phyloP scores from a whole-genome alignment of 2,329 filamentous ascomycete species.

The Botryotinia globosa region DNA sequence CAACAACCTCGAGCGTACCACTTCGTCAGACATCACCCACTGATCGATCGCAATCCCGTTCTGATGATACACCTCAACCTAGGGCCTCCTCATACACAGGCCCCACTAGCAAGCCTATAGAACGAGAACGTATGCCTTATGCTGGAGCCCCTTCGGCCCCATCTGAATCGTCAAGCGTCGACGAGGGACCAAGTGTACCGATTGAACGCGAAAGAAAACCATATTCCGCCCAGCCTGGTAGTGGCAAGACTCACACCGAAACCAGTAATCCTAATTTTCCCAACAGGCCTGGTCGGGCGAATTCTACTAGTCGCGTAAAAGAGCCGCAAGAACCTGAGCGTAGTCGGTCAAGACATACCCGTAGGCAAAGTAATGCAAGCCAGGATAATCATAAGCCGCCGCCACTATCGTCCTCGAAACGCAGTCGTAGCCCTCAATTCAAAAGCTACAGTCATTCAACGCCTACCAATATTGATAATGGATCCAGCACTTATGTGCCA shows the following conservation, averaged over 20 bases:
- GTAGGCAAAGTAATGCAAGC: slow-evolving; percentile 29
- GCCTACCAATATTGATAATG: slow-evolving; percentile 29
- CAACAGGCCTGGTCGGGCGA: slow-evolving; percentile 26
- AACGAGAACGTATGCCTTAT: slow-evolving; percentile 42
- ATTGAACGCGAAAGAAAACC: slow-evolving; percentile 66
- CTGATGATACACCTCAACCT: slow-evolving; percentile 29
- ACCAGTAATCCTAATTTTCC: slow-evolving; percentile 25
- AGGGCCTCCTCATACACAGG: slow-evolving; percentile 29
- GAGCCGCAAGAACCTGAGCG: slow-evolving; percentile 18
- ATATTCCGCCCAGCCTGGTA: slow-evolving; percentile 57
- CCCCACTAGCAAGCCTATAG: slow-evolving; percentile 37
- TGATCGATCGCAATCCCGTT: slow-evolving; percentile 26
- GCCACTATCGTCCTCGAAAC: slow-evolving; percentile 19
- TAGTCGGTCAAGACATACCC: slow-evolving; percentile 19
- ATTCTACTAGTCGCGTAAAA: slow-evolving; percentile 30
- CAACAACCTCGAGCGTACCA: slow-evolving; percentile 32
- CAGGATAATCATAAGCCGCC: slow-evolving; percentile 26
- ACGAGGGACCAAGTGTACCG: slow-evolving; percentile 42
- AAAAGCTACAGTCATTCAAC: slow-evolving; percentile 35
- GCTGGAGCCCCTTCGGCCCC: slow-evolving; percentile 33
- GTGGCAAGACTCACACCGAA: slow-evolving; percentile 55
- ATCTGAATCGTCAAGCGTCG: slow-evolving; percentile 42
- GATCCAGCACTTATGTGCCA: slow-evolving; percentile 21
- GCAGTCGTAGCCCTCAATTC: slow-evolving; percentile 31
- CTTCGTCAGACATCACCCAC: slow-evolving; percentile 30